phyloP scores from a whole-genome alignment of 805 yeast species.

The Metschnikowia lachancei region DNA sequence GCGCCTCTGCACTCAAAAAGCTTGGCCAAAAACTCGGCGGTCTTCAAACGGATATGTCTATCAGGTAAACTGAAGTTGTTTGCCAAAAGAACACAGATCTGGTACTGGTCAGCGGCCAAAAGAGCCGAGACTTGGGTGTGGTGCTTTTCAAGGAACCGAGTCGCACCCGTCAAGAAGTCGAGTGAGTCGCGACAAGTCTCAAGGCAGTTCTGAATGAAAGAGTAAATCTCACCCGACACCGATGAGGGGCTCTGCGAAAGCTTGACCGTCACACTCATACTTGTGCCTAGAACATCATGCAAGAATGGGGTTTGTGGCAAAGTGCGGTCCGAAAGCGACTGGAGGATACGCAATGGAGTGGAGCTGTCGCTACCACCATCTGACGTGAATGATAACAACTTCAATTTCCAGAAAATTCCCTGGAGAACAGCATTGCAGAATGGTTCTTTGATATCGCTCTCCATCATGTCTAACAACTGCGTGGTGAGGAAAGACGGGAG shows the following conservation, averaged over 20 bases:
- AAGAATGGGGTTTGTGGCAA: slow-evolving; percentile 9
- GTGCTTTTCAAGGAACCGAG: slow-evolving; percentile 2
- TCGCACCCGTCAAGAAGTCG: slow-evolving; percentile 9
- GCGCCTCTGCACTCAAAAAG: slow-evolving; percentile 21
- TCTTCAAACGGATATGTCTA: slow-evolving; percentile 46
- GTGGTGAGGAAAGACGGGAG: slow-evolving; percentile 9
- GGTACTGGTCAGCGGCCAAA: not conserved
- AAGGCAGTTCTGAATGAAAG: slow-evolving; percentile 3
- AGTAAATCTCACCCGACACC: slow-evolving; percentile 2
- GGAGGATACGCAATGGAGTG: slow-evolving; percentile 6
- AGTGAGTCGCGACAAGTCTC: slow-evolving; percentile 9
- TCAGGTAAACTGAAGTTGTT: slow-evolving; percentile 48
- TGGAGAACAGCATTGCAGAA: slow-evolving; percentile 4
- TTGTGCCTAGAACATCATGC: slow-evolving; percentile 8
- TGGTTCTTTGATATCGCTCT: not conserved
- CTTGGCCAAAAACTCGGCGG: slow-evolving; percentile 48
- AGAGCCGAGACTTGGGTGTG: not conserved
- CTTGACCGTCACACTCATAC: slow-evolving; percentile 5
- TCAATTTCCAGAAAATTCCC: slow-evolving; percentile 12
- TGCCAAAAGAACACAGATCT: slow-evolving; percentile 16
- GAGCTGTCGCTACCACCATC: slow-evolving; percentile 3
- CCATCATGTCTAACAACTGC: slow-evolving; percentile 9
- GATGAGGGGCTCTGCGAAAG: not conserved
- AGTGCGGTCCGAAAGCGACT: slow-evolving; percentile 5
- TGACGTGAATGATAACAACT: slow-evolving; percentile 6